phyloP scores from a whole-genome alignment of 2,329 filamentous ascomycete genomes.

The Neonectria punicea region DNA sequence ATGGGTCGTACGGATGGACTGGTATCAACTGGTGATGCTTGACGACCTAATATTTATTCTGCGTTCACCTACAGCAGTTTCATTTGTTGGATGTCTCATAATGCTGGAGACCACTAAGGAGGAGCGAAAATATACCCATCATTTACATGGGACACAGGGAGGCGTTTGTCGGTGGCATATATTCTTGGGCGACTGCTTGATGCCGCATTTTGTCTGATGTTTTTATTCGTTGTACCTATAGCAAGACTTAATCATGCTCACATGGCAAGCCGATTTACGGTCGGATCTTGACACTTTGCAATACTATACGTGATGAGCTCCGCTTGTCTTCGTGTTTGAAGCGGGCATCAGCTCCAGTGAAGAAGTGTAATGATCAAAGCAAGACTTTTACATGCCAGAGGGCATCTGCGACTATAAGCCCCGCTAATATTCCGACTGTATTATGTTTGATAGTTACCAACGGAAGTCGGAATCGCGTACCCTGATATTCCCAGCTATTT shows the following conservation, averaged over 20 bases:
- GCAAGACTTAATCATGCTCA: not conserved
- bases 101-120: conserved; percentile 5
- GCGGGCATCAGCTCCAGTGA: not conserved
- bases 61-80: not conserved
- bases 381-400: not conserved
- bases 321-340: no score
- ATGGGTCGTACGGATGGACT: conserved; percentile 74
- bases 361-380: not conserved
- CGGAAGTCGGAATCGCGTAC: not conserved
- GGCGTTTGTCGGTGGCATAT: conserved; percentile 35
- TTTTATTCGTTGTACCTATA: conserved; percentile 13
- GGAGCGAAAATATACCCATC: conserved; percentile 18
- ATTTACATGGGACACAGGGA: conserved; percentile 21
- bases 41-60: not conserved
- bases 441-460: not conserved
- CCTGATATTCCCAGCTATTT: not conserved
- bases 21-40: conserved; percentile 51
- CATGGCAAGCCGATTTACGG: conserved; percentile 12
- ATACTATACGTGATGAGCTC: not conserved
- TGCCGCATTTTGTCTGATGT: conserved; percentile 21
- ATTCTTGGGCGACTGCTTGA: conserved; percentile 26
- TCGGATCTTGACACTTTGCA: conserved; percentile 4
- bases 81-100: conserved; percentile 4
- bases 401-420: not conserved
- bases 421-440: not conserved